Base-by-base conservation (phyloP, 371 early-diverging fungal species). In the Apophysomyces sp. region DNA sequence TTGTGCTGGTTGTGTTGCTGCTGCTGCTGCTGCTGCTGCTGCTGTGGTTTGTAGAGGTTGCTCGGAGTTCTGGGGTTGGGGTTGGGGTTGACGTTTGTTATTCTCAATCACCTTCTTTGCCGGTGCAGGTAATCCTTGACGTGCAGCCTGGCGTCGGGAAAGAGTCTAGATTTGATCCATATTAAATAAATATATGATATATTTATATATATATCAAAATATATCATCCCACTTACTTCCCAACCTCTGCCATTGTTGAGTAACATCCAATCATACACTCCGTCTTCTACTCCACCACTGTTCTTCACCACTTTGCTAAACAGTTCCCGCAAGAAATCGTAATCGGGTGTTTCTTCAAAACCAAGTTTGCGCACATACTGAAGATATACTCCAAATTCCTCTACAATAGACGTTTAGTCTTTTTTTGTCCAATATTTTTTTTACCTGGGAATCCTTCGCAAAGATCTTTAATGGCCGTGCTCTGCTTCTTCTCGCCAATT, bases 281-380 rank as follows among this genome's bases (percentile, higher is more conserved):
- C 91, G 67, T 94, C 95, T 67, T 95, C 93, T 16, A 67, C 75
- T 54, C 88, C 89, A 61, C 88, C 89, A 21, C 80, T 69, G 41
- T 82, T 80, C 58, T 80, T 79, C 60, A 95, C 71, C 15, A 89
- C 94, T 56, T 86, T 85, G 72, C 88, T 87, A 67, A 98, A 91
- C 28, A 97, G 76, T 7, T 87, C 85, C 56, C 87, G 85, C 63
- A 97, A 67, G 60, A 80, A 81, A 62, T 92, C 91, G 71, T 98
- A 98, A 73, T 97, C 93, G 9, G 98, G 98, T 29, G 87, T 85
- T 69, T 95, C 95, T 68, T 96, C 96, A 69, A 96, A 98, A 34
- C 89, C 89, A 32, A 96, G 83, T 61, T 87, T 86, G 58, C 96
- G 85, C 21, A 91, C 93, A 67, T 97, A 97, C 55, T 85, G 83